Evolutionary conservation across 176 grass and related monocot species (phyloP).

Genomic region (Musa beccarii): DNA sequence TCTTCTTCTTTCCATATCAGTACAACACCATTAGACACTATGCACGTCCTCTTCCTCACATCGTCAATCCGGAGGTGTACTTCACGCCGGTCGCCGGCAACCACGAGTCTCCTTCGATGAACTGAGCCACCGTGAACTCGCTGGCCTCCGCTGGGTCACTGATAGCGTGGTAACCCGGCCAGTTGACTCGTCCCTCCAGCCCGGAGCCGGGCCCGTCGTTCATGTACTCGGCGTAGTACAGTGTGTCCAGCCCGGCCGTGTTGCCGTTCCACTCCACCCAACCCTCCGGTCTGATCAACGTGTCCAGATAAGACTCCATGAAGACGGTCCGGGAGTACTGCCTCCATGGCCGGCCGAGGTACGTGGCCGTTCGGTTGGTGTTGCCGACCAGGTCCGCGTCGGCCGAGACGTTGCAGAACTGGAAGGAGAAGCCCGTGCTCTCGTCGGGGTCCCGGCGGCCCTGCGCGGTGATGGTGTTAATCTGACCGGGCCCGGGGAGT

Average conservation of each 20-base stretch:
- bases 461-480: conserved; percentile 1
- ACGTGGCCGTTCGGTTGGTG: conserved; percentile 21
- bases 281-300: conserved; percentile 38
- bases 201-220: conserved; percentile 43
- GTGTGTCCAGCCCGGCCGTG: conserved; percentile 31
- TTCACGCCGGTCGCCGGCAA: conserved; percentile 50
- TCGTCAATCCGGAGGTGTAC: conserved; percentile 37
- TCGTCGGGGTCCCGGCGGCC: background rate
- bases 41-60: conserved; percentile 9
- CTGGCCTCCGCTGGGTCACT: conserved; percentile 19
- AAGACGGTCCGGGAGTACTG: conserved; percentile 39
- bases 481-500: background rate
- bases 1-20: too few relatives aligned
- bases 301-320: conserved; percentile 52
- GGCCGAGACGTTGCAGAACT: conserved; percentile 18
- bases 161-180: conserved; percentile 52
- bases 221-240: conserved; percentile 60
- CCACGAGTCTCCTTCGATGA: conserved; percentile 74
- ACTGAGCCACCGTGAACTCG: conserved; percentile 58
- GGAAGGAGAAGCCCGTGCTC: conserved; percentile 11
- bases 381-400: background rate
- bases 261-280: conserved; percentile 55
- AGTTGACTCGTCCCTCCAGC: conserved; percentile 25
- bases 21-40: too few relatives aligned
- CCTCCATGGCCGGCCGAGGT: conserved; percentile 65